phyloP scores from a whole-genome alignment of 2,329 filamentous ascomycete genomes.

The Cytospora paraplurivora region DNA sequence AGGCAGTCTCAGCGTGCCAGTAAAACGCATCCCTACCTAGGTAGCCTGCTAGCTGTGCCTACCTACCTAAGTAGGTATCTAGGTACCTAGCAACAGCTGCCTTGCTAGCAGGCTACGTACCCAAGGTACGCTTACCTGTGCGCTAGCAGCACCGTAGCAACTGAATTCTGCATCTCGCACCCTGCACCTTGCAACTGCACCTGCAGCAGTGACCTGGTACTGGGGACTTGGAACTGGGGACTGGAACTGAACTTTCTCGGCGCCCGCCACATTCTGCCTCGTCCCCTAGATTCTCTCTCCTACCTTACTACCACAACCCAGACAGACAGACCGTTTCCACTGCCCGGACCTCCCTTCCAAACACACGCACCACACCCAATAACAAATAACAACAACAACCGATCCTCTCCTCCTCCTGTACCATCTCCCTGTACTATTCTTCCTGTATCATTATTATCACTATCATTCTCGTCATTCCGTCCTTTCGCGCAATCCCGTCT shows the following conservation, averaged over 20 bases:
- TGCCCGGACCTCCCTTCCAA: constrained; percentile 3
- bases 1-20: background rate
- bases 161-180: background rate
- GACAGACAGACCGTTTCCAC: background rate
- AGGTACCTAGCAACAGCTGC: no score
- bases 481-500: background rate
- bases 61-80: no score
- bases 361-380: constrained; percentile 16
- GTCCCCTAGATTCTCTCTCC: background rate
- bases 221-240: background rate
- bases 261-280: background rate
- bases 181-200: background rate
- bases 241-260: constrained; percentile 1
- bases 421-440: constrained; percentile 11
- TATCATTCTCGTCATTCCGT: background rate
- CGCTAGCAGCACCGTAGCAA: background rate
- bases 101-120: no score
- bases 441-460: constrained; percentile 10
- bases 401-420: background rate
- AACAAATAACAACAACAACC: background rate
- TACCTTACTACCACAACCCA: background rate
- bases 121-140: background rate
- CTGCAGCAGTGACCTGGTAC: constrained; percentile 1
- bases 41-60: background rate
- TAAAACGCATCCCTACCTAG: background rate